Base-by-base conservation (phyloP, 2,329 filamentous ascomycete genomes). In the Knoxdaviesia proteae region DNA sequence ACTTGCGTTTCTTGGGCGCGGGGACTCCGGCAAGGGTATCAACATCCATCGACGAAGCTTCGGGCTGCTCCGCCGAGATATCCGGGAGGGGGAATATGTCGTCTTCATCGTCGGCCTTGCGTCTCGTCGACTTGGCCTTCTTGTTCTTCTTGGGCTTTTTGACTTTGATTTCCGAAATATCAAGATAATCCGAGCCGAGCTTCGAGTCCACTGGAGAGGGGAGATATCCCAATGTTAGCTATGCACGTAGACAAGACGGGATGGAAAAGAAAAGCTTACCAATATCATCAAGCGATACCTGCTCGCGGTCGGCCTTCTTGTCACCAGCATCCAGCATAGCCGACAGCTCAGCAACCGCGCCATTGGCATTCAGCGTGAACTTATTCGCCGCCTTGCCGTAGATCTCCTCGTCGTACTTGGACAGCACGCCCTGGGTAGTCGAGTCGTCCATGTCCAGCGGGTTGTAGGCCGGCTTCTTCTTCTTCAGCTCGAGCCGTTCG, bases 341-440 rank as follows among this genome's bases (percentile, higher is more conserved):
- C 11, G 70, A 62, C 40, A 78, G 65, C 50, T 82, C 77, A 9
- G 71, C 69, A 30, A 64, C 77, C 34, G 74, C 77, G 3, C 86
- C 87, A 47, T 77, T 70, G 3, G 77, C 77, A 56, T 93, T 84
- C 10, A 98, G 65, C 0, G 83, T 94, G 52, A 98, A 98, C 30
- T 72, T 71, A 56, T 92, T 94, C 44, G 70, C 65, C 62, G 92
- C 90, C 61, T 93, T 94, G 44, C 86, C 86, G 34, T 80, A 74
- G 42, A 94, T 92, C 54, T 94, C 88, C 49, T 96, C 90, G 52
- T 96, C 90, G 54, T 98, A 98, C 51, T 98, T 88, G 9, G 82
- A 74, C 37, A 98, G 62, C 30, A 98, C 76, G 5, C 71, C 70
- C 11, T 69, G 69, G 45, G 77, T 65, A 8, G 71, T 78, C 30